Percentiles rank a stretch among this genome's conserved stretches.
These are phyloP conservation scores for Neofusicoccum umdonicola DNA, from an alignment of 2,329 filamentous ascomycete species.

Conservation along the genomic window DNA sequence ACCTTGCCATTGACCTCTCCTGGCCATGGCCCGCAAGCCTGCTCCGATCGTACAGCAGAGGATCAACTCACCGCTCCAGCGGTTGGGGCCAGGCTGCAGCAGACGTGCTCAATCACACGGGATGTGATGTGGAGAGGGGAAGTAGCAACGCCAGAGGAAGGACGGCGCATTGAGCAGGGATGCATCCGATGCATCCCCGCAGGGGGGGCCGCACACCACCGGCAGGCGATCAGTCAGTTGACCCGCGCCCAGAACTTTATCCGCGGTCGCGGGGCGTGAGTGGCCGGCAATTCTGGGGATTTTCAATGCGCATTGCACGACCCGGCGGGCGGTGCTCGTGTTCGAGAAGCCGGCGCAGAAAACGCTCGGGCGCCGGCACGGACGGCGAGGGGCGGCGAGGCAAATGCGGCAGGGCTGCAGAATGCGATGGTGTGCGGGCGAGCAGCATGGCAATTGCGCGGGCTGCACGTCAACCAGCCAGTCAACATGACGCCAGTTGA, in stretches of 20 bases:
- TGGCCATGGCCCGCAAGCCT: background rate
- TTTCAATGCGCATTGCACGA: background rate
- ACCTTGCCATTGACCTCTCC: background rate
- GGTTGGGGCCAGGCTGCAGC: background rate
- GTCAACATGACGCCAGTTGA: background rate
- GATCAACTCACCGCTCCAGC: background rate
- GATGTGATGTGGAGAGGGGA: background rate
- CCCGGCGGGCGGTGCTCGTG: background rate
- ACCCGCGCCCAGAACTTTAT: background rate
- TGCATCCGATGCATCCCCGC: background rate
- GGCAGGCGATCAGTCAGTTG: constrained; percentile 6
- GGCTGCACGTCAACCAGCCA: background rate
- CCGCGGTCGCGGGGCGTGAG: background rate
- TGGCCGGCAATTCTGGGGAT: background rate
- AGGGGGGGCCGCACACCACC: background rate
- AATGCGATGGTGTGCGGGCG: background rate
- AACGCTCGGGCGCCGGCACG: background rate
- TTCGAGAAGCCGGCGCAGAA: background rate
- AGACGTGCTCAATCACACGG: no score
- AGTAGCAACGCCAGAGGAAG: background rate
- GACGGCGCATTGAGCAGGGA: constrained; percentile 1
- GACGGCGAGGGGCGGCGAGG: background rate
- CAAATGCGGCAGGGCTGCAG: background rate
- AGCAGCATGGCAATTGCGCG: background rate
- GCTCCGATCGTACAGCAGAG: background rate